Base-by-base conservation (phyloP, 805 yeast genomes). In the Starmerella lactis-condensi region DNA sequence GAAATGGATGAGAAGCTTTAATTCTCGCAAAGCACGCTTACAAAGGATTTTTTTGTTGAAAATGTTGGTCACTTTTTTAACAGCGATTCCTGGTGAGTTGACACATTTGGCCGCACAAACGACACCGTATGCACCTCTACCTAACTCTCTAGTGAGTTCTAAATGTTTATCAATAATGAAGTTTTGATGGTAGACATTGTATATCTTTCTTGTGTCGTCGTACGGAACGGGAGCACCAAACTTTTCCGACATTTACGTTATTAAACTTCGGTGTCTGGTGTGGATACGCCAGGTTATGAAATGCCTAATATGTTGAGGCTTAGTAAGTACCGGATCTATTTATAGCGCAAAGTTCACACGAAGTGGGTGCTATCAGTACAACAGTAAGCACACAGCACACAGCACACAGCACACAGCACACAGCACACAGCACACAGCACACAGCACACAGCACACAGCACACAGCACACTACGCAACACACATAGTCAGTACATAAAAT, bases 91-190 rank as follows among this genome's bases (percentile, higher is more conserved):
- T 5, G 82, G 83, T 4, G 69, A 64, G 52, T 82, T 83, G 44
- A 72, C 69, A 35, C 46, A 44, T 27, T 37, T 41, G 12, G 98
- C 98, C 1, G 93, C 76, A 48, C 95, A 85, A 5, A 89, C 98
- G 4, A 85, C 74, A 25, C 98, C 98, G 48, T 89, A 89, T 1
- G 98, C 96, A 9, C 98, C 98, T 46, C 89, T 95, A 4, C 98
- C 98, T 24, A 89, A 65, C 45, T 89, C 96, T 47, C 83, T 78
- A 36, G 81, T 79, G 43, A 89, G 65, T 48, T 81, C 78, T 52
- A 85, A 81, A 32, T 94, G 61, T 42, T 69, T 70, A 53, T 89
- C 96, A 35, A 89, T 83, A 26, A 83, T 69, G 53, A 89, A 89
- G 50, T 81, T 93, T 56, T 89, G 98, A 49, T 77, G 77, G 57